Percentiles rank a stretch among this genome's conserved stretches.
These are phyloP conservation scores for Tephrocybe sp. DNA, from an alignment of 768 basidiomycete species.

Conservation along the genomic window DNA sequence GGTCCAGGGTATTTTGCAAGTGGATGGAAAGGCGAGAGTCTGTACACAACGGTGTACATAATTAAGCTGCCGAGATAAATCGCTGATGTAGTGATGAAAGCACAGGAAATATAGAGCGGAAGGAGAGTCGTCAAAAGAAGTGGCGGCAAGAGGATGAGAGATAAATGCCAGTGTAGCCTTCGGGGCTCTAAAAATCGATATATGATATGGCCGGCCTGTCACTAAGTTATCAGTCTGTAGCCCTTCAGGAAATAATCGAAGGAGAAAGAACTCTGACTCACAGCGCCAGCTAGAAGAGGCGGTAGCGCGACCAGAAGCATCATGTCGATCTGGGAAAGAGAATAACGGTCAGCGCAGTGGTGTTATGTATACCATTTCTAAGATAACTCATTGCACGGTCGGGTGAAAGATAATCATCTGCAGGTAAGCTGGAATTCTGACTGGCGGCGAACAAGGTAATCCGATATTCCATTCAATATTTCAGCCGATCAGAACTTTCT, in stretches of 20 bases:
- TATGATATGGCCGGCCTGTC: slow-evolving; percentile 11
- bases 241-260: background rate
- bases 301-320: background rate
- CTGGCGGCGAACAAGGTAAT: too few relatives aligned
- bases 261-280: background rate
- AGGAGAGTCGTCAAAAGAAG: slow-evolving; percentile 1
- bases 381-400: too few relatives aligned
- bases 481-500: too few relatives aligned
- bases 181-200: slow-evolving; percentile 11
- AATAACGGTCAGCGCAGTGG: too few relatives aligned
- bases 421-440: too few relatives aligned
- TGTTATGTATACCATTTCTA: too few relatives aligned
- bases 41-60: background rate
- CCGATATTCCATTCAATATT: too few relatives aligned
- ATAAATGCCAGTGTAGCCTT: slow-evolving; percentile 1
- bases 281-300: background rate
- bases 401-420: too few relatives aligned
- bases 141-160: slow-evolving; percentile 8
- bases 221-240: background rate
- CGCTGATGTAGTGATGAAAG: slow-evolving; percentile 1
- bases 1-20: slow-evolving; percentile 33
- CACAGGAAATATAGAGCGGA: background rate
- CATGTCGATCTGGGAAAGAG: too few relatives aligned
- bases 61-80: slow-evolving; percentile 3
- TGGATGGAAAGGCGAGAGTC: background rate